These are phyloP conservation scores for Syzygium aqueum DNA, from an alignment of 345 rosid genomes.

Conservation along the genomic window DNA sequence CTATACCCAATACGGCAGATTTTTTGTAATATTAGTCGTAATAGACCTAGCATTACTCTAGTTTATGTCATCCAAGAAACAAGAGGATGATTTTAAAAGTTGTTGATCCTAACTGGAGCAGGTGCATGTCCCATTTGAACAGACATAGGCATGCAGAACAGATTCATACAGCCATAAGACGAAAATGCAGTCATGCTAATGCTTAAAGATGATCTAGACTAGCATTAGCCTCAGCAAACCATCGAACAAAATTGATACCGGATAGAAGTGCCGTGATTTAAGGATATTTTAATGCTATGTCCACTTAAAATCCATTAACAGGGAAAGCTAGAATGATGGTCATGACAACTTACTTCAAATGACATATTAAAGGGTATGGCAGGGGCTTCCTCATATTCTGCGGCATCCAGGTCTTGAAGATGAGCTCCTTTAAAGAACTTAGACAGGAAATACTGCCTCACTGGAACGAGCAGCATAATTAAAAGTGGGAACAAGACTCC, in stretches of 20 bases:
- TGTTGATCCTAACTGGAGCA: background rate
- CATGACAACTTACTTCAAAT: constrained; percentile 36
- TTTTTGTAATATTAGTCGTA: background rate
- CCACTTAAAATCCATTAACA: background rate
- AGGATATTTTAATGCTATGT: background rate
- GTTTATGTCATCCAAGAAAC: background rate
- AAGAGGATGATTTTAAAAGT: background rate
- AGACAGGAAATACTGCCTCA: constrained; percentile 56
- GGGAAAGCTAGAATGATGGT: background rate
- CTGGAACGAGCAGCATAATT: constrained; percentile 76
- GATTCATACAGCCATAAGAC: background rate
- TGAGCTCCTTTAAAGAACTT: constrained; percentile 62
- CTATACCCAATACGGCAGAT: background rate
- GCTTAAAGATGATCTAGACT: background rate
- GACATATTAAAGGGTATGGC: constrained; percentile 44
- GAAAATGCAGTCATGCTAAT: background rate
- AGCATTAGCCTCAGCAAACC: background rate
- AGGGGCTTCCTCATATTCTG: constrained; percentile 72
- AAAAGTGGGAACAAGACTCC: constrained; percentile 68
- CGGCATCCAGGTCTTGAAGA: constrained; percentile 71
- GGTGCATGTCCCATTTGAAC: background rate
- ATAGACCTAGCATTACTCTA: background rate
- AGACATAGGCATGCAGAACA: background rate
- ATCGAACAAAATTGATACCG: background rate
- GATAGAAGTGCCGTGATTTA: background rate